Evolutionary conservation across 176 grass and related monocot species (phyloP), one percentile per base, ranked within the genome.

Genomic region (Oryza meridionalis): DNA sequence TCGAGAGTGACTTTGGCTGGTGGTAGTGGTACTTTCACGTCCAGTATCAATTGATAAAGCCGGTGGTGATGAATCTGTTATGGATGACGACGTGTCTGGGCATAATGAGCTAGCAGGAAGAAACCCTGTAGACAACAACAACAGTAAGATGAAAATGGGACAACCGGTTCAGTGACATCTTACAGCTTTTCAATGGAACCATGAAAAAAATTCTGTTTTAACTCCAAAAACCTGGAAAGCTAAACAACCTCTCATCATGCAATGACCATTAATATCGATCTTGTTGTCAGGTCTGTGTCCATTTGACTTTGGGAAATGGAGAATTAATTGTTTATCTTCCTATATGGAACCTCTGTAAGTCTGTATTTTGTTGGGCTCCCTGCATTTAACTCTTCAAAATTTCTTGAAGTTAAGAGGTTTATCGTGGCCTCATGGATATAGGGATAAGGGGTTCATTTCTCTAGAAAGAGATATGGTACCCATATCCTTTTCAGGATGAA

Each of bases 11-110:
- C 63, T 83, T 81, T 43, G 49, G 66, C 38, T 67, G 12, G 71
- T 63, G 2, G 7, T 62, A 69, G 71, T 63, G 4, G 7, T 70
- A 65, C 66, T 86, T 77, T 87, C 76, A 38, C 72, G 87, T 82
- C 37, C 84, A 47, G 78, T 90, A 64, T 81, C 76, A 43, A 80
- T 50, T 81, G 89, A 91, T 69, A 73, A 55, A 25, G 69, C 79
- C 11, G 85, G 82, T 49, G 80, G 55, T 43, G 88, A 91, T 80
- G 88, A 82, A 77, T 65, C 51, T 26, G n/a, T 65, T 43, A 84
- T 78, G 68, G 75, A 40, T 40, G 38, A 88, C 69, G 72, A 86
- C 4, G 66, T 63, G 37, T 83, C 72, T 67, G 55, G 49, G 80
- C 74, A 75, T 42, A 83, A 76, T 27, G 85, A 73, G 26, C 35